A percentile compares a stretch with the other conserved stretches of the same genome.
phyloP scores from a whole-genome alignment of 1,284 basidiomycete species.

The Rhizopogon parksii region DNA sequence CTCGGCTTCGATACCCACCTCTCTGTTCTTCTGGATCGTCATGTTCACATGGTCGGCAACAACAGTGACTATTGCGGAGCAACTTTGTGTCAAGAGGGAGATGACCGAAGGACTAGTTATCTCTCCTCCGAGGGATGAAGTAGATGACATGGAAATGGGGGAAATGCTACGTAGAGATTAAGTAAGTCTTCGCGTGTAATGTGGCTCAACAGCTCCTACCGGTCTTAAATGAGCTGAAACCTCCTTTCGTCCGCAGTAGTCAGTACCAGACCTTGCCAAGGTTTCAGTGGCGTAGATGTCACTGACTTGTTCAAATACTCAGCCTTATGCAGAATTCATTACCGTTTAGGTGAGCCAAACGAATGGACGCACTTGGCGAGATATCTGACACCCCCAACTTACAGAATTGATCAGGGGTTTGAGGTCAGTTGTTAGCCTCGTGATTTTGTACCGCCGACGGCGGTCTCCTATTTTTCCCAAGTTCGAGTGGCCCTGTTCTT shows the following conservation, averaged over 20 bases:
- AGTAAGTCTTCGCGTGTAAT: slow-evolving; percentile 13
- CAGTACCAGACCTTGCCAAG: neutral
- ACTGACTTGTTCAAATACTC: neutral
- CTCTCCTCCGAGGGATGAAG: slow-evolving; percentile 33
- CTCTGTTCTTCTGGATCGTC: slow-evolving; percentile 84
- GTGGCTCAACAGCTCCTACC: neutral
- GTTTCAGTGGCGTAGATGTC: neutral
- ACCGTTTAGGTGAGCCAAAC: neutral
- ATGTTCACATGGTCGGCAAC: slow-evolving; percentile 65
- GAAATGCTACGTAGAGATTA: slow-evolving; percentile 36
- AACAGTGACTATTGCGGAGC: slow-evolving; percentile 81
- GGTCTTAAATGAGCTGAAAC: neutral
- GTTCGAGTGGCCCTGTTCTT: neutral
- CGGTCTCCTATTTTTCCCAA: neutral
- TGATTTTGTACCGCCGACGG: neutral
- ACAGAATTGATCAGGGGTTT: neutral
- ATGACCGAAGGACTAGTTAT: slow-evolving; percentile 81
- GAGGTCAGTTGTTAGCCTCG: neutral
- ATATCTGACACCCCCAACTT: neutral
- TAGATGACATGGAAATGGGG: slow-evolving; percentile 58
- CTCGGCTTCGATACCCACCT: slow-evolving; percentile 79
- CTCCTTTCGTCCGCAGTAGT: neutral
- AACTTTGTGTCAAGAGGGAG: slow-evolving; percentile 88
- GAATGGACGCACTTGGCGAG: neutral
- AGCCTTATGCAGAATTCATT: neutral